These are phyloP conservation scores for Ilyonectria mors-panacis DNA, from an alignment of 2,329 filamentous ascomycete genomes.

Conservation along the genomic window DNA sequence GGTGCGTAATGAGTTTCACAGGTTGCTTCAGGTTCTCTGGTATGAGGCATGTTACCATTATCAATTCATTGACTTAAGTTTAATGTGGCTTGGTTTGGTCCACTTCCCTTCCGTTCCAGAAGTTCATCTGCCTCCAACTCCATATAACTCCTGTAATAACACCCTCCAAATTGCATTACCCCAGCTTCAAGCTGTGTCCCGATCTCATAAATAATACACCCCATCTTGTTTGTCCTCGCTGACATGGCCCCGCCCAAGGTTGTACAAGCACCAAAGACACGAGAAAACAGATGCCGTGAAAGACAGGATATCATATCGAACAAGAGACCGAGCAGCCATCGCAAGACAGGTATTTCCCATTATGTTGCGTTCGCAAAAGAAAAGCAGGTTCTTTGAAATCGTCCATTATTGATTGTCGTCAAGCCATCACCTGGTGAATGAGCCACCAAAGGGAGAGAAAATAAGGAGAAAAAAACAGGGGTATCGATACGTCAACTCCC, in stretches of 20 bases:
- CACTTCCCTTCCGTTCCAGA: not conserved
- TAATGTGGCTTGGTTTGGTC: constrained; percentile 1
- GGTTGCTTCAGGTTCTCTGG: no score
- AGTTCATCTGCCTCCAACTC: not conserved
- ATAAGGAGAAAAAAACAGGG: constrained; percentile 45
- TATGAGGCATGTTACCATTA: not conserved
- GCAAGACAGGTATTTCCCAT: not conserved
- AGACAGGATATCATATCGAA: not conserved
- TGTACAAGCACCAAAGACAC: not conserved
- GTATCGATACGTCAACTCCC: constrained; percentile 51
- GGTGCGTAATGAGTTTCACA: not conserved
- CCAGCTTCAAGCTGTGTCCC: not conserved
- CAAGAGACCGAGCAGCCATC: not conserved
- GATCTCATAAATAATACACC: not conserved
- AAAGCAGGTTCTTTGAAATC: constrained; percentile 23
- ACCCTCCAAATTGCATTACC: not conserved
- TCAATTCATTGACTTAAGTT: constrained; percentile 12
- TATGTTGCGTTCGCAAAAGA: constrained; percentile 5
- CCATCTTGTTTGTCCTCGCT: not conserved
- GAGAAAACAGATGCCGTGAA: not conserved
- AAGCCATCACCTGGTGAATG: constrained; percentile 30
- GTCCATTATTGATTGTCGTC: constrained; percentile 35
- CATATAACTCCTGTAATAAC: constrained; percentile 7
- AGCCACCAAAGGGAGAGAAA: constrained; percentile 28
- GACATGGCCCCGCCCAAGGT: not conserved